Percentiles rank a stretch among this genome's conserved stretches.
phyloP scores from a whole-genome alignment of 805 yeast genomes.

The Saturnispora bothae region DNA sequence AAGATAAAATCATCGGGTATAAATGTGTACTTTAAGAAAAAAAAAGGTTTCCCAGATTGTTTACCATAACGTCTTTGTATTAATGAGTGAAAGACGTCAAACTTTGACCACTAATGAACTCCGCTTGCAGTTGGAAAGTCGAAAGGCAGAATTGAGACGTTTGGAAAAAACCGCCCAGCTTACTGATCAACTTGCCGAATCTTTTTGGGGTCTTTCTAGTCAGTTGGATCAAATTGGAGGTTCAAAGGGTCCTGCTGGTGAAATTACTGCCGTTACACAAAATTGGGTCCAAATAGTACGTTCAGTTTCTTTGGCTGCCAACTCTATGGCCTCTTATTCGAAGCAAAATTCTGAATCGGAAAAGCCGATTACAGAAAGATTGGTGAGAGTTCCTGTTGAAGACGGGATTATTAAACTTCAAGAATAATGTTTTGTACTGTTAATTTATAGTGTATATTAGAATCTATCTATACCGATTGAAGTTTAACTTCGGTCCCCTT shows the following conservation, averaged over 20 bases:
- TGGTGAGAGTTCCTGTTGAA: constrained; percentile 47
- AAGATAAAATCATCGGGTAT: too few species aligned
- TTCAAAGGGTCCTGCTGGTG: constrained; percentile 49
- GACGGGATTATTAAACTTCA: constrained; percentile 27
- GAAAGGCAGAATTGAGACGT: constrained; percentile 40
- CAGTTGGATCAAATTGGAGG: constrained; percentile 34
- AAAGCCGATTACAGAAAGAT: constrained; percentile 52
- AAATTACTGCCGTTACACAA: constrained; percentile 40
- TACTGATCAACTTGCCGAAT: constrained; percentile 34
- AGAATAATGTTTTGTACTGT: background rate
- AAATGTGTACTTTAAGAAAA: too few species aligned
- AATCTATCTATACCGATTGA: background rate
- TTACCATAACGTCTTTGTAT: background rate
- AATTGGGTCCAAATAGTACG: constrained; percentile 58
- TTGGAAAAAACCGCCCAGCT: constrained; percentile 37
- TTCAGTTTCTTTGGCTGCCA: constrained; percentile 50
- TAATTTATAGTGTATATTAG: background rate
- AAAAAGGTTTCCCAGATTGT: background rate
- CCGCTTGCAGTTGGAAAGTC: constrained; percentile 23
- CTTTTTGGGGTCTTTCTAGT: constrained; percentile 38
- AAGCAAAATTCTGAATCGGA: constrained; percentile 26
- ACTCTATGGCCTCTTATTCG: constrained; percentile 37
- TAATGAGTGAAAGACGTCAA: constrained; percentile 5
- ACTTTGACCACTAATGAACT: constrained; percentile 4
- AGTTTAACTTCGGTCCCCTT: background rate